Conservation (phyloP, 306 rosid species). For the Glycine tomentella region DNA sequence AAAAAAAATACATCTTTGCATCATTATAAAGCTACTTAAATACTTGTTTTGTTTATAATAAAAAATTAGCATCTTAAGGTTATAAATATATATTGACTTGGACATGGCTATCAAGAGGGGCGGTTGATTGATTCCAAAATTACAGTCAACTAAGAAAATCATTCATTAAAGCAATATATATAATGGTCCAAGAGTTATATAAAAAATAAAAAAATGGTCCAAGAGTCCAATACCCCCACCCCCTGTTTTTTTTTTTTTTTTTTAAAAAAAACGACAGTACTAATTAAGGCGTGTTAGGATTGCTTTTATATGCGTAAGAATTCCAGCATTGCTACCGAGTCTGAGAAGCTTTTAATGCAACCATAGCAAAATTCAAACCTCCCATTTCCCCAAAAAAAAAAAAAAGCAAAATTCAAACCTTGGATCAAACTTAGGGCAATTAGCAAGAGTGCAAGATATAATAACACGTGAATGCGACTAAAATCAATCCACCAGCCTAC, state of each 20-base stretch:
- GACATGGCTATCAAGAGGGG: not conserved
- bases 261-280: not conserved
- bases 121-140: not conserved
- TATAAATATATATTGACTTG: not conserved
- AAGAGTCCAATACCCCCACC: not conserved
- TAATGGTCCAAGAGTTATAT: not conserved
- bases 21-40: too few species aligned
- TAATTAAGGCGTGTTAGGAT: not conserved
- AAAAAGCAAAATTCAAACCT: not conserved
- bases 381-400: too few species aligned
- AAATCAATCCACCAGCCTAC: not conserved
- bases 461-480: not conserved
- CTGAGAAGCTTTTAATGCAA: too few species aligned
- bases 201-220: not conserved
- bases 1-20: too few species aligned
- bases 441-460: not conserved
- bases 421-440: not conserved
- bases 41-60: too few species aligned
- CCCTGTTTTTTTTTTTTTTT: not conserved
- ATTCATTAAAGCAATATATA: not conserved
- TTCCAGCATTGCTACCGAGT: too few species aligned
- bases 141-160: constrained; percentile 10
- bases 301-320: not conserved
- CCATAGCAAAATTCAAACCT: not conserved
- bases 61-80: too few species aligned